These are phyloP conservation scores for Globisporangium solare DNA, from an alignment of 352 stramenopile genomes.

Conservation along the genomic window DNA sequence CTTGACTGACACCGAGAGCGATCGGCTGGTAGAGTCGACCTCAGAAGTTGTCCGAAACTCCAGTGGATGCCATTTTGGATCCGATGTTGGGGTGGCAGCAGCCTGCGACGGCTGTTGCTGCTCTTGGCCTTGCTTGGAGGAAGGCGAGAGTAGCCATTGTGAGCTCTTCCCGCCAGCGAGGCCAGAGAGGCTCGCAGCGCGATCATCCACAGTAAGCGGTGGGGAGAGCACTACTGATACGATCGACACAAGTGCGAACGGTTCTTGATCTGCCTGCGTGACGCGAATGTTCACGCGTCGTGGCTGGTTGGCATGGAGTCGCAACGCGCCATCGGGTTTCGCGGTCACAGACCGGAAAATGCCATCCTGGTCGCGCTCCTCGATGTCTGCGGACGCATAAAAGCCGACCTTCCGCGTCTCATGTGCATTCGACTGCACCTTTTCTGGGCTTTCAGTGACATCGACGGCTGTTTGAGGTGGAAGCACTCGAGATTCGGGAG, in stretches of 20 bases:
- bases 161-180: constrained; percentile 29
- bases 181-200: constrained; percentile 4
- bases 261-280: constrained; percentile 60
- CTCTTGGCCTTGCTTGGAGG: constrained; percentile 2
- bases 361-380: constrained; percentile 61
- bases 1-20: constrained; percentile 39
- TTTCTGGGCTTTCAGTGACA: not conserved
- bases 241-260: constrained; percentile 43
- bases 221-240: constrained; percentile 38
- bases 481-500: constrained; percentile 18
- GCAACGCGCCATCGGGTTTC: constrained; percentile 60
- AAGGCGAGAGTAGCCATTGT: constrained; percentile 31
- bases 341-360: constrained; percentile 63
- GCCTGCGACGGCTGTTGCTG: not conserved
- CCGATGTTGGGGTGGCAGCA: too few relatives aligned
- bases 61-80: constrained; percentile 27
- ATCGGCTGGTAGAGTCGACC: constrained; percentile 41
- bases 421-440: constrained; percentile 3
- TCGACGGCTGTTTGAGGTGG: not conserved
- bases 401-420: constrained; percentile 33
- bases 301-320: constrained; percentile 55
- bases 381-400: constrained; percentile 73
- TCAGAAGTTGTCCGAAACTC: constrained; percentile 26
- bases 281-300: constrained; percentile 53
- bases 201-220: constrained; percentile 15